Conservation (phyloP, 1,284 basidiomycete species). For the Irpex rosettiformis region DNA sequence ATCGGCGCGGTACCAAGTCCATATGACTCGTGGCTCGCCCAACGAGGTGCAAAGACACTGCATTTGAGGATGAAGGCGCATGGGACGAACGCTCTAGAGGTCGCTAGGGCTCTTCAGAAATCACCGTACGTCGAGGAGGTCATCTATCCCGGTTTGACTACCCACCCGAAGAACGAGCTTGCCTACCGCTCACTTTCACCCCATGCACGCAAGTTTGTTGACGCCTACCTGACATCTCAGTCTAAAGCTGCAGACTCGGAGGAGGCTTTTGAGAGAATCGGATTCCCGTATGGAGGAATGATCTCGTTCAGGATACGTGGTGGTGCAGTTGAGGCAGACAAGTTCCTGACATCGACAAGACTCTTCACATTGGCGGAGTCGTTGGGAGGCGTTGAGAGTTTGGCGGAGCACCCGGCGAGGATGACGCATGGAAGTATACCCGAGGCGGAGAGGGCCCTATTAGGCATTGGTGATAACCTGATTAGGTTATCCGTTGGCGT, state of each 20-base stretch:
- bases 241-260: conserved; percentile 27
- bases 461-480: conserved; percentile 83
- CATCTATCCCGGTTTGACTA: conserved; percentile 81
- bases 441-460: conserved; percentile 56
- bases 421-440: conserved; percentile 89
- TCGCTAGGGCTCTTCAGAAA: conserved; percentile 65
- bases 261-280: conserved; percentile 18
- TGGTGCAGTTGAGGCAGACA: conserved; percentile 52
- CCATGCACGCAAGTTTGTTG: conserved; percentile 69
- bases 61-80: conserved; percentile 86
- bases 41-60: conserved; percentile 90
- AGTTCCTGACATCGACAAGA: conserved; percentile 66
- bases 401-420: conserved; percentile 79
- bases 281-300: conserved; percentile 88
- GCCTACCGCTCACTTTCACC: conserved; percentile 65
- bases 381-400: conserved; percentile 88
- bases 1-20: conserved; percentile 87
- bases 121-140: conserved; percentile 70
- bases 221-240: conserved; percentile 34
- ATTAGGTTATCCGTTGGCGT: conserved; percentile 86
- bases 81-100: conserved; percentile 76
- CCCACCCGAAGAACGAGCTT: conserved; percentile 55
- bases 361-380: conserved; percentile 89
- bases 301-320: conserved; percentile 70
- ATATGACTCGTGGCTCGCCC: conserved; percentile 90